phyloP scores from a whole-genome alignment of 139 green algal species.

The Tetradesmus obliquus region DNA sequence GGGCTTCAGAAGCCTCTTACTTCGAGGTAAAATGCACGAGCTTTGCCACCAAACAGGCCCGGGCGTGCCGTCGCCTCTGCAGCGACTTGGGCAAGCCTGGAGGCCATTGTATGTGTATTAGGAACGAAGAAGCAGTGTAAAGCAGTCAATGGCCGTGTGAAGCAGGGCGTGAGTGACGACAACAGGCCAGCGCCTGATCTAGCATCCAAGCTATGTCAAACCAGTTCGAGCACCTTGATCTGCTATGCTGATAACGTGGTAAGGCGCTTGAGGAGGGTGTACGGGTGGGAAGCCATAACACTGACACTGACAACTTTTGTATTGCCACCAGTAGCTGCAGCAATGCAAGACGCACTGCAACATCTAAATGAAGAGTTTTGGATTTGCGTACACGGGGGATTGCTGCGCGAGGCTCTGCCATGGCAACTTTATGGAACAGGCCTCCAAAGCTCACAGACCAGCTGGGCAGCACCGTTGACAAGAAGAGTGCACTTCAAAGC shows the following conservation, averaged over 20 bases:
- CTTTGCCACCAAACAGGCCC: conserved; percentile 53
- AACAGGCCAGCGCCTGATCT: background rate
- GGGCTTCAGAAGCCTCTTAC: conserved; percentile 27
- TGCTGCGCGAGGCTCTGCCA: background rate
- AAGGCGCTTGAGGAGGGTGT: background rate
- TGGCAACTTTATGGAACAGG: background rate
- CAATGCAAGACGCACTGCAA: background rate
- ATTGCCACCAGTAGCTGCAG: background rate
- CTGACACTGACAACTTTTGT: background rate
- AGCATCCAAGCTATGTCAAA: background rate
- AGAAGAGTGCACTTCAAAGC: background rate
- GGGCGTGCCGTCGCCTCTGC: conserved; percentile 24
- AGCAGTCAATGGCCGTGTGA: background rate
- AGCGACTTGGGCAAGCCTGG: conserved; percentile 43
- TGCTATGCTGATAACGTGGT: no score
- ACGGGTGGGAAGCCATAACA: background rate
- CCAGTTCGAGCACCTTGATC: no score
- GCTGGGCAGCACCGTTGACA: background rate
- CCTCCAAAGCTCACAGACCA: background rate
- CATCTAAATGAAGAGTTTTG: background rate
- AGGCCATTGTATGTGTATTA: conserved; percentile 43
- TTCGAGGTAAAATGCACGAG: conserved; percentile 61
- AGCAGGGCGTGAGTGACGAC: background rate
- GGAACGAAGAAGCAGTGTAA: background rate
- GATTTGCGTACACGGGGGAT: background rate